Percentiles rank a stretch among this genome's conserved stretches.
These are phyloP conservation scores for Cryptococcus jaspeensis DNA, from an alignment of 1,284 basidiomycete species.

Conservation along the genomic window DNA sequence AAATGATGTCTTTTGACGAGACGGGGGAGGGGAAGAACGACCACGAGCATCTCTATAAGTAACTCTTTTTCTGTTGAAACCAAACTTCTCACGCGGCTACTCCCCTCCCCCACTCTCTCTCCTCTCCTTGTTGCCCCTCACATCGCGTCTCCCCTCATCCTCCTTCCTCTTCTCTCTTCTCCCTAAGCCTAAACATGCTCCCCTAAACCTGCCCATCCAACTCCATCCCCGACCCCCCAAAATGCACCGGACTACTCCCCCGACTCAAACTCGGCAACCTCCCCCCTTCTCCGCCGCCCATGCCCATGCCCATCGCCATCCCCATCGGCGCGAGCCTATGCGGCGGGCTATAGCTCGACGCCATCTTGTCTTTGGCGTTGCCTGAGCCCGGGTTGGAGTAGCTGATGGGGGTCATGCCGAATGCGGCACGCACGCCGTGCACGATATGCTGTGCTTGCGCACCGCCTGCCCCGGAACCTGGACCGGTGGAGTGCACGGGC, in stretches of 20 bases:
- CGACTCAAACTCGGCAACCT: slow-evolving; percentile 37
- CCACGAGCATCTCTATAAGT: slow-evolving; percentile 1
- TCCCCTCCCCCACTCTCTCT: not conserved
- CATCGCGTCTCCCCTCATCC: not conserved
- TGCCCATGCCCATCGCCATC: too few species aligned
- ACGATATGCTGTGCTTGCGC: too few species aligned
- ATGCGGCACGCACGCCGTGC: slow-evolving; percentile 69
- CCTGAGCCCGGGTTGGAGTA: not conserved
- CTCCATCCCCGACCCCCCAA: slow-evolving; percentile 30
- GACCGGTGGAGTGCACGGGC: slow-evolving; percentile 36
- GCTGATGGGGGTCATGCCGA: slow-evolving; percentile 80
- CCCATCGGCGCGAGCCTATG: slow-evolving; percentile 38
- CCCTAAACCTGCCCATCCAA: slow-evolving; percentile 28
- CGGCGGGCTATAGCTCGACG: slow-evolving; percentile 17
- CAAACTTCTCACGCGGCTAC: not conserved
- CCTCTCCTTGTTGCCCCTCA: too few species aligned
- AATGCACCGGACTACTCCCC: slow-evolving; percentile 32
- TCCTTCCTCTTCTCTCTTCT: not conserved
- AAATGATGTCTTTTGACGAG: not conserved
- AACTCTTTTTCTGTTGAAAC: not conserved
- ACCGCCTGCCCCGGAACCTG: too few species aligned
- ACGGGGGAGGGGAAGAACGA: not conserved
- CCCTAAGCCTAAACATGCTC: too few species aligned
- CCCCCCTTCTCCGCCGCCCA: slow-evolving; percentile 5
- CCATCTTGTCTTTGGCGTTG: slow-evolving; percentile 6